Evolutionary conservation across 768 basidiomycete genomes (phyloP).

Genomic region (Exidia glandulosa): DNA sequence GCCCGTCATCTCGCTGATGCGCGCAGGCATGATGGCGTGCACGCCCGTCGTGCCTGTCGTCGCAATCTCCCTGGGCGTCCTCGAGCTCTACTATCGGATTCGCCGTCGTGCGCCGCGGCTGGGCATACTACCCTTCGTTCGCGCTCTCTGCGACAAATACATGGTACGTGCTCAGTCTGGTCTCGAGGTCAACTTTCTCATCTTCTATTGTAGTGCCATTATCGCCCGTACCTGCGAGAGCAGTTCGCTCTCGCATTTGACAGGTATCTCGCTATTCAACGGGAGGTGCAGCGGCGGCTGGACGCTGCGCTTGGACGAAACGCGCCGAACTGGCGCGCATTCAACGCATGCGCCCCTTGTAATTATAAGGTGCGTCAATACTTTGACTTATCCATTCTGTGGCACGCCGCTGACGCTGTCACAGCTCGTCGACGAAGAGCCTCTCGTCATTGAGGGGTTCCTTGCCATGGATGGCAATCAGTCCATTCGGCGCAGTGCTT

Average conservation of each 20-base stretch:
- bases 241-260: slow-evolving; percentile 8
- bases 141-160: not conserved
- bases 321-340: slow-evolving; percentile 6
- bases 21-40: not conserved
- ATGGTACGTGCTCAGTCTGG: not conserved
- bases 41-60: not conserved
- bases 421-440: not conserved
- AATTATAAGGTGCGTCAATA: not conserved
- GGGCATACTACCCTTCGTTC: not conserved
- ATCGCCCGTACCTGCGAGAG: not conserved
- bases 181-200: not conserved
- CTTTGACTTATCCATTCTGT: not conserved
- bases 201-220: not conserved
- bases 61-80: not conserved
- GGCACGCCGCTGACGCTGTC: not conserved
- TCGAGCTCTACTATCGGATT: not conserved
- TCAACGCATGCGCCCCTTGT: slow-evolving; percentile 7
- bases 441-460: not conserved
- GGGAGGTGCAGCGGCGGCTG: slow-evolving; percentile 1
- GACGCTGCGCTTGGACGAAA: slow-evolving; percentile 4
- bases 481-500: not conserved
- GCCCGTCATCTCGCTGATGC: not conserved
- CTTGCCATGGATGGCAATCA: not conserved
- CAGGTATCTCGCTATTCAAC: slow-evolving; percentile 2
- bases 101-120: not conserved